A percentile compares a stretch with the other conserved stretches of the same genome.
These are phyloP conservation scores for Phytophthora fragariaefolia DNA, from an alignment of 352 stramenopile genomes.

Conservation along the genomic window DNA sequence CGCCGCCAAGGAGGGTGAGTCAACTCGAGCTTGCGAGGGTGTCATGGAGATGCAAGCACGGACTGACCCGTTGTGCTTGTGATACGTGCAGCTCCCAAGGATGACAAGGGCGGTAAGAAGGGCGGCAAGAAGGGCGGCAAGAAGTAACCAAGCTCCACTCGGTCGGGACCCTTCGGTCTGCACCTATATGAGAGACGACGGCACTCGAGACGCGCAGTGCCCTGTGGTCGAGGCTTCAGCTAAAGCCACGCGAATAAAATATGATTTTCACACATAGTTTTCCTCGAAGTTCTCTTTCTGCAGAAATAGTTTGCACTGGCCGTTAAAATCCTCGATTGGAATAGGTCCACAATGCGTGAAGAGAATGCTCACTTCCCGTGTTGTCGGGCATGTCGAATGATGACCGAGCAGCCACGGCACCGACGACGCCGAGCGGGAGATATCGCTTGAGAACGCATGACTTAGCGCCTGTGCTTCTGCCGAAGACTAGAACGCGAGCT, in stretches of 20 bases:
- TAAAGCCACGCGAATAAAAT: slow-evolving; percentile 22
- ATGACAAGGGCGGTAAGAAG: slow-evolving; percentile 44
- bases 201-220: slow-evolving; percentile 12
- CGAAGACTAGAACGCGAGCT: slow-evolving; percentile 8
- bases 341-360: background rate
- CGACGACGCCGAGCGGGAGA: background rate
- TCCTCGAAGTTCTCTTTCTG: background rate
- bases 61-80: slow-evolving; percentile 7
- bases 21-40: too few relatives aligned
- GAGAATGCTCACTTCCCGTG: background rate
- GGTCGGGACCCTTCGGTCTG: slow-evolving; percentile 1
- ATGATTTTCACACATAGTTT: slow-evolving; percentile 7
- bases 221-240: slow-evolving; percentile 10
- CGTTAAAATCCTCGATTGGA: too few relatives aligned
- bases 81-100: slow-evolving; percentile 33
- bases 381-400: slow-evolving; percentile 12
- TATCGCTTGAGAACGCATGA: slow-evolving; percentile 31
- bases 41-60: too few relatives aligned
- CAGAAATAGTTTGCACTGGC: slow-evolving; percentile 20
- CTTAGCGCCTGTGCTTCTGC: slow-evolving; percentile 21
- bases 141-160: slow-evolving; percentile 42
- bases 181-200: slow-evolving; percentile 6
- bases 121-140: slow-evolving; percentile 63
- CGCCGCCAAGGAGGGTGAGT: slow-evolving; percentile 47
- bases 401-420: background rate